Base-by-base conservation (phyloP, 805 yeast genomes). In the Nakazawaea sp. region DNA sequence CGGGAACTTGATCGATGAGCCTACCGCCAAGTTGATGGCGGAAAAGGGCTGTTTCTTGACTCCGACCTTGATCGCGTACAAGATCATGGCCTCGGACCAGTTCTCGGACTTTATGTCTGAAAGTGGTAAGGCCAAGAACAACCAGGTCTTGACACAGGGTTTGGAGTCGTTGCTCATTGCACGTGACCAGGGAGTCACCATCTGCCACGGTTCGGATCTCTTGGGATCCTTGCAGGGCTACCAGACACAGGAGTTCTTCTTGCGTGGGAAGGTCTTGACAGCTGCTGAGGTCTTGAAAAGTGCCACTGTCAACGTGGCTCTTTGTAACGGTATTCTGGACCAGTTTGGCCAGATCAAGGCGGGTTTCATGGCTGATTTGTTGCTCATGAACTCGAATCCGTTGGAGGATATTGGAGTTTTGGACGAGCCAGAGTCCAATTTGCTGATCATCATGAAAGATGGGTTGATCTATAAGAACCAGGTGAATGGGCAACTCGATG, bases 61-160 rank as follows among this genome's bases (percentile, higher is more conserved):
- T 16, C 59, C 57, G 18, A 54, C 57, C 13, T 46, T 54, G 24
- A 45, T 52, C 17, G 42, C 53, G n/a, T 52, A 52, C 37, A 54
- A 54, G 29, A 52, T 51, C 6, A 46, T 50, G 50, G 54, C 56
- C 15, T 48, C 54, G 12, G 49, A 54, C 17, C 55, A 53, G 33
- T 54, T 48, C 23, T 25, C 40, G 2, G 26, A 26, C 10, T 54
- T 52, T 38, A 38, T 52, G 27, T 42, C 48, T 8, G 43, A 44
- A 5, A 47, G 38, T 3, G 36, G 46, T 1, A 35, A 39, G 21
- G 45, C 19, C 3, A 53, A 53, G 33, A 53, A 53, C 30, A 12
- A 32, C 4, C 42, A 36, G 16, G 53, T 52, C 11, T 45, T 53
- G 24, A 33, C 44, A 20, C 39, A 43, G 10, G 58, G 57, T 12